phyloP scores from a whole-genome alignment of 495 filamentous ascomycete species.

The Podospora australis region DNA sequence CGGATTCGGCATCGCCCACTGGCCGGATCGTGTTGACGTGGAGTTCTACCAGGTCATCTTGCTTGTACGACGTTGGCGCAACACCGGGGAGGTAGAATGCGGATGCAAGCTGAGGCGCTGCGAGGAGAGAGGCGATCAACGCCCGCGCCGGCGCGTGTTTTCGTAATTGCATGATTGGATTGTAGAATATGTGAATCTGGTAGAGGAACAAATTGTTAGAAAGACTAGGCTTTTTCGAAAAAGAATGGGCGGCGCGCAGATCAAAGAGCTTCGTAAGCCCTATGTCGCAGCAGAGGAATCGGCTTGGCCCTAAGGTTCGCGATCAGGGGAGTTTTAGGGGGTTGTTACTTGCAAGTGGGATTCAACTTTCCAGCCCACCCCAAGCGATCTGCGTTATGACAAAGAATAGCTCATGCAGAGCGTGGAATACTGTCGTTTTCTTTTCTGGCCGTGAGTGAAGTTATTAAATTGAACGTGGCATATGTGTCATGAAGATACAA shows the following conservation, averaged over 20 bases:
- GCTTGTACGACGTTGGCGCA: slow-evolving; percentile 83
- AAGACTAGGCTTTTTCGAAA: too few species aligned
- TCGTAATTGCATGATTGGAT: slow-evolving; percentile 39
- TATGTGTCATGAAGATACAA: too few species aligned
- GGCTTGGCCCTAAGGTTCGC: neutral
- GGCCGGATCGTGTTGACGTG: slow-evolving; percentile 91
- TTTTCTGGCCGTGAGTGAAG: too few species aligned
- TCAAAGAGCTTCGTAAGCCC: too few species aligned
- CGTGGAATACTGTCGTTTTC: neutral
- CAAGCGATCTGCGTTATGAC: slow-evolving; percentile 6
- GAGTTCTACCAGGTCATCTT: slow-evolving; percentile 71
- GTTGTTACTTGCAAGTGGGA: neutral
- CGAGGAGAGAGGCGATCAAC: slow-evolving; percentile 39
- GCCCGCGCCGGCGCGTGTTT: slow-evolving; percentile 42
- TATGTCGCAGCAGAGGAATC: too few species aligned
- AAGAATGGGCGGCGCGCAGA: too few species aligned
- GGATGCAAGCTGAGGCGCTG: slow-evolving; percentile 48
- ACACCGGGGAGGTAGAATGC: slow-evolving; percentile 96
- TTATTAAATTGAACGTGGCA: too few species aligned
- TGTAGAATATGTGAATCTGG: too few species aligned
- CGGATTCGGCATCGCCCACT: slow-evolving; percentile 66
- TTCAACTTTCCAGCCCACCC: slow-evolving; percentile 7
- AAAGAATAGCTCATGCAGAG: slow-evolving; percentile 6
- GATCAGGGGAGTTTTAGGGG: slow-evolving; percentile 1
- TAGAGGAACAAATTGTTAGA: too few species aligned